These are phyloP conservation scores for Zymoseptoria brevis DNA, from an alignment of 2,329 filamentous ascomycete genomes.

Conservation along the genomic window DNA sequence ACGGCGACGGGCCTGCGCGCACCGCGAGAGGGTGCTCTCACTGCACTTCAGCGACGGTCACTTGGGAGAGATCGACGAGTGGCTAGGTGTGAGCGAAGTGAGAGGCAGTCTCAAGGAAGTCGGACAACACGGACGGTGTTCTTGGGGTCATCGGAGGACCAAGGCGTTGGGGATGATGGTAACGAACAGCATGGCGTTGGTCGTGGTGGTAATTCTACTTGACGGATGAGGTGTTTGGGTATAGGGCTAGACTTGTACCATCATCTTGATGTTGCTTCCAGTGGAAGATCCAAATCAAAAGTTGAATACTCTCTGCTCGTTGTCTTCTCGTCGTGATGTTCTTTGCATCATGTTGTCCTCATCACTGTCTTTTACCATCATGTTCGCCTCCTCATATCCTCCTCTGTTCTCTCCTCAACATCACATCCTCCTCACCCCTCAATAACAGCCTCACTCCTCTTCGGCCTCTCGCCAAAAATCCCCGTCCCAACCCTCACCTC, in stretches of 20 bases:
- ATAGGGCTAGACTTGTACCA: slow-evolving; percentile 2
- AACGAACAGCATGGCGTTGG: no score
- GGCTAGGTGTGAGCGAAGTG: neutral
- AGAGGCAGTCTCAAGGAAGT: slow-evolving; percentile 2
- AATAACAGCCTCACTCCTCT: slow-evolving; percentile 70
- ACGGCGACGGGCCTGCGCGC: slow-evolving; percentile 40
- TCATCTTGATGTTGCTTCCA: neutral
- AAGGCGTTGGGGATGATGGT: slow-evolving; percentile 4
- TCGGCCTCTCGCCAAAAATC: slow-evolving; percentile 79
- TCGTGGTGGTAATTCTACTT: neutral
- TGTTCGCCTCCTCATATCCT: no score
- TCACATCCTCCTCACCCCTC: slow-evolving; percentile 12
- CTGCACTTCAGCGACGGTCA: slow-evolving; percentile 19
- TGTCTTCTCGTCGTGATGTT: no score
- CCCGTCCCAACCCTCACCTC: slow-evolving; percentile 91
- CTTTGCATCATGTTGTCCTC: no score
- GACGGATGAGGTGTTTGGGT: neutral
- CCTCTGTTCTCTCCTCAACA: no score
- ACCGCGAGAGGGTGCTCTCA: slow-evolving; percentile 32
- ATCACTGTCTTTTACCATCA: no score
- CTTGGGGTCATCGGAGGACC: neutral
- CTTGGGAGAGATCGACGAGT: slow-evolving; percentile 3
- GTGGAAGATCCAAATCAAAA: no score
- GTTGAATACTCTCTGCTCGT: no score
- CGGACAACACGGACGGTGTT: neutral